Conservation (phyloP, 2,329 filamentous ascomycete genomes). For the Cladophialophora psammophila region DNA sequence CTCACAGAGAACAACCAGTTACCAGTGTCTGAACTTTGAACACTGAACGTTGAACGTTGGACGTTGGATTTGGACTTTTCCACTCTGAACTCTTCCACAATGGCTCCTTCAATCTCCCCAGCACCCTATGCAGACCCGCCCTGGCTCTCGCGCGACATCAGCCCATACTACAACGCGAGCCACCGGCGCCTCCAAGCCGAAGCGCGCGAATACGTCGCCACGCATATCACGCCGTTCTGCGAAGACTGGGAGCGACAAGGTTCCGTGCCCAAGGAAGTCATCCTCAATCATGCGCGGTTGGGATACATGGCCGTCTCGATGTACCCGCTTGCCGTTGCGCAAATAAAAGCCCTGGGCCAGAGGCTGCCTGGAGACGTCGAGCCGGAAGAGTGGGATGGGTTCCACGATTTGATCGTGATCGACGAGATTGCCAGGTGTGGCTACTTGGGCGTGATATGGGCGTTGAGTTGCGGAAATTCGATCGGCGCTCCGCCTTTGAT, state of each 20-base stretch:
- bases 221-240: constrained; percentile 63
- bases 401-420: constrained; percentile 49
- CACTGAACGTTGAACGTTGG: too few relatives aligned
- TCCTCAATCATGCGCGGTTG: constrained; percentile 28
- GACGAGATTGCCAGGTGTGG: constrained; percentile 50
- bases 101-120: constrained; percentile 6
- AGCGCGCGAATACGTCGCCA: constrained; percentile 66
- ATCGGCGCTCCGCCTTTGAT: constrained; percentile 47
- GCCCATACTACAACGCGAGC: constrained; percentile 68
- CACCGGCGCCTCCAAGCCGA: constrained; percentile 66
- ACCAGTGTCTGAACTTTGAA: too few relatives aligned
- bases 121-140: constrained; percentile 47
- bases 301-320: constrained; percentile 34
- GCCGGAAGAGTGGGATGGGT: constrained; percentile 47
- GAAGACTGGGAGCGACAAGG: constrained; percentile 70
- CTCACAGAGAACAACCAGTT: neutral
- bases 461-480: constrained; percentile 44
- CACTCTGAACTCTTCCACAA: neutral
- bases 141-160: constrained; percentile 56
- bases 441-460: constrained; percentile 46
- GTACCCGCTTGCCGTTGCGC: constrained; percentile 29
- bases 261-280: constrained; percentile 52
- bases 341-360: constrained; percentile 33
- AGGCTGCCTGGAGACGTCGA: constrained; percentile 43
- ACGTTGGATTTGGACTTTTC: too few relatives aligned